Evolutionary conservation across 352 stramenopile species (phyloP).

Genomic region (Pythium aristosporum): DNA sequence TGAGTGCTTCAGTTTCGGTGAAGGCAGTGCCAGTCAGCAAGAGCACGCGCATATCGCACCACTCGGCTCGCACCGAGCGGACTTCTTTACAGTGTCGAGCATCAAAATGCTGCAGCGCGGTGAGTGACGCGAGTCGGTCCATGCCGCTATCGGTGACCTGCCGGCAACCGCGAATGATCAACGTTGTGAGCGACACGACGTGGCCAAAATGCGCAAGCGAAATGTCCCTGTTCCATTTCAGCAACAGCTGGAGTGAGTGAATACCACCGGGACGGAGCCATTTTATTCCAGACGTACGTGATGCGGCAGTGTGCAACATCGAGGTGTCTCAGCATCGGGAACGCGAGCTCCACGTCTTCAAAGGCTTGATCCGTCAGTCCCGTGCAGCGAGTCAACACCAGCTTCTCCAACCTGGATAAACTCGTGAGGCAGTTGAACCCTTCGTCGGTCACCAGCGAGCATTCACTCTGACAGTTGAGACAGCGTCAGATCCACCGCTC

Average conservation of each 20-base stretch:
- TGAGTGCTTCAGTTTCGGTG: constrained; percentile 53
- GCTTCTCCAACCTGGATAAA: constrained; percentile 47
- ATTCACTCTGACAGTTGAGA: constrained; percentile 39
- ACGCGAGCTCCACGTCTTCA: constrained; percentile 36
- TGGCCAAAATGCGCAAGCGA: constrained; percentile 27
- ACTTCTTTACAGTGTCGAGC: constrained; percentile 64
- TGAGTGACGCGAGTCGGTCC: constrained; percentile 39
- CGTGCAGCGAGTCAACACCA: constrained; percentile 54
- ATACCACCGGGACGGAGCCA: not conserved
- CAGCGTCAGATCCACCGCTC: not conserved
- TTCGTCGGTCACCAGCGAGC: constrained; percentile 48
- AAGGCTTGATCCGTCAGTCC: constrained; percentile 57
- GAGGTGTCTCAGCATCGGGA: constrained; percentile 41
- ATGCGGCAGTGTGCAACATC: constrained; percentile 55
- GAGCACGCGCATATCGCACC: constrained; percentile 52
- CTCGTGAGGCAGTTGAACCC: constrained; percentile 47
- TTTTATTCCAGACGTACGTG: constrained; percentile 20
- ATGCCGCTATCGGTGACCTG: constrained; percentile 53
- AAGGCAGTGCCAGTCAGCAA: constrained; percentile 64
- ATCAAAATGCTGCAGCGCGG: constrained; percentile 60
- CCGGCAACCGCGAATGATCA: constrained; percentile 39
- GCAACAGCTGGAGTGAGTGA: not conserved
- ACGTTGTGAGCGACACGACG: constrained; percentile 15
- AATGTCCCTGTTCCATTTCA: constrained; percentile 24
- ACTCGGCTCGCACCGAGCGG: constrained; percentile 48